phyloP scores from a whole-genome alignment of 768 basidiomycete species.

The Tephrocybe sp. region DNA sequence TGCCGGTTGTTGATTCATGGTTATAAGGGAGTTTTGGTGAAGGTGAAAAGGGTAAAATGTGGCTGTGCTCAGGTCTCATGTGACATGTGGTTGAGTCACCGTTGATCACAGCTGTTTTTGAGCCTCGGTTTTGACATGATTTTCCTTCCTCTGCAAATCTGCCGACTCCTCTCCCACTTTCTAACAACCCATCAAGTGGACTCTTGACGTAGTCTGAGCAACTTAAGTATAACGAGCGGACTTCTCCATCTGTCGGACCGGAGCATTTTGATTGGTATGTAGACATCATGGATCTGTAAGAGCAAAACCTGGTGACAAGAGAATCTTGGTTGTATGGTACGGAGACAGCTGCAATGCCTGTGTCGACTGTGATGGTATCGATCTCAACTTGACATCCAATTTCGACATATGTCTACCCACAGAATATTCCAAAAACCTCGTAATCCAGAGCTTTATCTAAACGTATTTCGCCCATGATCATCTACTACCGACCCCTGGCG shows the following conservation, averaged over 20 bases:
- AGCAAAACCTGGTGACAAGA: slow-evolving; percentile 6
- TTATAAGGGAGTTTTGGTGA: slow-evolving; percentile 18
- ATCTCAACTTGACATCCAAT: slow-evolving; percentile 10
- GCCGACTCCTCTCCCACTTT: background rate
- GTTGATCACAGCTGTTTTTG: no score
- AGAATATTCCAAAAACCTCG: background rate
- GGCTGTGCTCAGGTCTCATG: slow-evolving; percentile 13
- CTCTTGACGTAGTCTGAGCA: background rate
- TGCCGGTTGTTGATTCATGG: slow-evolving; percentile 28
- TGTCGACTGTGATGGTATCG: slow-evolving; percentile 15
- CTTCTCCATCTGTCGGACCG: slow-evolving; percentile 10
- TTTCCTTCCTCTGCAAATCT: background rate
- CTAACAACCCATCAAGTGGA: background rate
- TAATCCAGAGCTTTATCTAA: background rate
- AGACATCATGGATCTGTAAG: slow-evolving; percentile 1
- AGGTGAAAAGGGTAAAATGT: slow-evolving; percentile 14
- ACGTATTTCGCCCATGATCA: background rate
- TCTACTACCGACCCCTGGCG: background rate
- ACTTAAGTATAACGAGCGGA: background rate
- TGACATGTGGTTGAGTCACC: background rate
- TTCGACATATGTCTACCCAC: slow-evolving; percentile 2
- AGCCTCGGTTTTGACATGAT: background rate
- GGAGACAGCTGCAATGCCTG: slow-evolving; percentile 8
- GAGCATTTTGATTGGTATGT: slow-evolving; percentile 5
- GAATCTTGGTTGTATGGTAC: slow-evolving; percentile 10